Evolutionary conservation across 108 stramenopile species (phyloP).

Genomic region (Nitzschia sp.): DNA sequence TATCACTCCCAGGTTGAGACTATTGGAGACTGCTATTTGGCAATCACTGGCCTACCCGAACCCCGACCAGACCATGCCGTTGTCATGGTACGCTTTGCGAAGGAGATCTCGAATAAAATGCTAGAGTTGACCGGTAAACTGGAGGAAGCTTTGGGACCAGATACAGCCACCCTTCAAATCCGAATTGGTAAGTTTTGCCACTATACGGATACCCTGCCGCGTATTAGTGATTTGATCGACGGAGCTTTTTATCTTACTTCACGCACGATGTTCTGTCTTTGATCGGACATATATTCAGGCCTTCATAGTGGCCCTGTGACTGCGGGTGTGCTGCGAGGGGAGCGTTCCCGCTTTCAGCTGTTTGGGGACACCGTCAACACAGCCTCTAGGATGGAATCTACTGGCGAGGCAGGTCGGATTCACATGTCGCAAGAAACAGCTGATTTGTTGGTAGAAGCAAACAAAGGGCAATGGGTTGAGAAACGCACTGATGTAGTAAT

Average conservation of each 20-base stretch:
- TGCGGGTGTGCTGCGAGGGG: slow-evolving; percentile 2
- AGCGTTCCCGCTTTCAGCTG: background rate
- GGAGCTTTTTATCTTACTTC: too few relatives aligned
- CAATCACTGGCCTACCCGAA: slow-evolving; percentile 2
- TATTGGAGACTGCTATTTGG: slow-evolving; percentile 13
- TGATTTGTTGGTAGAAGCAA: background rate
- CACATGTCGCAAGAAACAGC: background rate
- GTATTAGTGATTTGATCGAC: too few relatives aligned
- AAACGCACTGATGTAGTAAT: background rate
- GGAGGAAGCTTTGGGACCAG: background rate
- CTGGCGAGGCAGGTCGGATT: background rate
- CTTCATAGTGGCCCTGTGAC: background rate
- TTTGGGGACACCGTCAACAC: slow-evolving; percentile 4
- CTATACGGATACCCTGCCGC: too few relatives aligned
- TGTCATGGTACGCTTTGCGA: slow-evolving; percentile 9
- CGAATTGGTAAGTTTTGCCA: background rate
- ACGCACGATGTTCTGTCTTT: too few relatives aligned
- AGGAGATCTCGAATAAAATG: background rate
- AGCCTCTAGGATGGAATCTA: background rate
- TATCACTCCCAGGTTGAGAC: too few relatives aligned
- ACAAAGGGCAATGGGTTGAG: background rate
- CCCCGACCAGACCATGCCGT: background rate
- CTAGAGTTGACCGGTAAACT: background rate
- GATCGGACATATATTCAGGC: too few relatives aligned
- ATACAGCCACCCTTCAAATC: background rate